Evolutionary conservation across 1,139 yeast species (phyloP), one percentile per base, ranked within the genome.

Genomic region (Candida sojae): DNA sequence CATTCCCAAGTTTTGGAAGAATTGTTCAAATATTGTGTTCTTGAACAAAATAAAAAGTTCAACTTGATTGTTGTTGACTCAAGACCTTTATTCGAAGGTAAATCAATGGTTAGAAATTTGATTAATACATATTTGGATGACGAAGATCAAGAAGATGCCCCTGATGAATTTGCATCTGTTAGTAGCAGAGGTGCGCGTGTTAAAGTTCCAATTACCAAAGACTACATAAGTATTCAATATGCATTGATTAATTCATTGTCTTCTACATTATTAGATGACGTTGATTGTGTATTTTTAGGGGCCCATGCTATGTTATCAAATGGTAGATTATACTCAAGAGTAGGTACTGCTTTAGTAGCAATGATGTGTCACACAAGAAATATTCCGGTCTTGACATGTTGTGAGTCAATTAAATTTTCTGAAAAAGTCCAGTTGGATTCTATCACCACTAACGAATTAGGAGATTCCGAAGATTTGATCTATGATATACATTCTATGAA

Each of bases 261-360:
- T 5, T 83, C 95, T 10, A 86, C 91, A 9, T 77, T 92, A 55
- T 82, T 85, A 55, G 90, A 88, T 56, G 78, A 73, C 47, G 95
- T 93, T 28, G 95, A 93, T 58, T 87, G 88, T 55, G 96, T 93
- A 5, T 87, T 95, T 65, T 73, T 95, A 39, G 99, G 99, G 9
- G 99, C 99, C 0, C 98, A 93, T 64, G 96, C 98, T 34, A 92
- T 95, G 89, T 77, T 93, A 50, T 90, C 97, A 11, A 95, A 95
- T 63, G 99, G 99, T 1, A 83, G 92, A 64, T 77, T 95, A 50
- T 91, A 89, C 63, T 88, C 97, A 1, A 80, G 99, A 53, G 97
- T 91, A 13, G 99, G 99, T 13, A 87, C 97, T 12, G 97, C 97
- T 1, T 75, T 92, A 68, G 82, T 95, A 43, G 96, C 98, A 8